These are phyloP conservation scores for Petunia axillaris DNA, from an alignment of 257 asterid genomes.

Conservation along the genomic window DNA sequence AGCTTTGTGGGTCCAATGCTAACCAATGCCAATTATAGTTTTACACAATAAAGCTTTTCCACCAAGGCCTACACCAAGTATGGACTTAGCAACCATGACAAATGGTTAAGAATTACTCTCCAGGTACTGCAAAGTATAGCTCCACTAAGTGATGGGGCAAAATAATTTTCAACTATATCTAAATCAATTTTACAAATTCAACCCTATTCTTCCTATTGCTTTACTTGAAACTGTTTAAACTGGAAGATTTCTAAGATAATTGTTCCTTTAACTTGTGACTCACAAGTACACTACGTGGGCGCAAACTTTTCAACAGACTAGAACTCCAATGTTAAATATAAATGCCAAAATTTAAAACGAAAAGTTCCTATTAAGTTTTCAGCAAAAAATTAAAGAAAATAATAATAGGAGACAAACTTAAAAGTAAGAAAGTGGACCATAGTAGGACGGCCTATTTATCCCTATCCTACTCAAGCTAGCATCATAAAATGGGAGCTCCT, in stretches of 20 bases:
- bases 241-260: background rate
- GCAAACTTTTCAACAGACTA: background rate
- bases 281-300: background rate
- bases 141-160: background rate
- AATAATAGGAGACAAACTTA: background rate
- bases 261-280: background rate
- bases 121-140: background rate
- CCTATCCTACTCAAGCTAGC: conserved; percentile 17
- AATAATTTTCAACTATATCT: background rate
- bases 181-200: background rate
- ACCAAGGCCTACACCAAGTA: background rate
- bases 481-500: conserved; percentile 5
- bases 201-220: background rate
- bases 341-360: background rate
- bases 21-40: background rate
- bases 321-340: background rate
- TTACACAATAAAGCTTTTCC: background rate
- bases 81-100: background rate
- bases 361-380: background rate
- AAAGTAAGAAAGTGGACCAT: background rate
- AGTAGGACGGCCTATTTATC: background rate
- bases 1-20: conserved; percentile 16
- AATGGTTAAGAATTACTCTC: background rate
- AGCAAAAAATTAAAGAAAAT: conserved; percentile 11
- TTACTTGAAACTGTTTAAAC: background rate